These are phyloP conservation scores for Coniochaeta hoffmannii DNA, from an alignment of 2,329 filamentous ascomycete species.

Conservation along the genomic window DNA sequence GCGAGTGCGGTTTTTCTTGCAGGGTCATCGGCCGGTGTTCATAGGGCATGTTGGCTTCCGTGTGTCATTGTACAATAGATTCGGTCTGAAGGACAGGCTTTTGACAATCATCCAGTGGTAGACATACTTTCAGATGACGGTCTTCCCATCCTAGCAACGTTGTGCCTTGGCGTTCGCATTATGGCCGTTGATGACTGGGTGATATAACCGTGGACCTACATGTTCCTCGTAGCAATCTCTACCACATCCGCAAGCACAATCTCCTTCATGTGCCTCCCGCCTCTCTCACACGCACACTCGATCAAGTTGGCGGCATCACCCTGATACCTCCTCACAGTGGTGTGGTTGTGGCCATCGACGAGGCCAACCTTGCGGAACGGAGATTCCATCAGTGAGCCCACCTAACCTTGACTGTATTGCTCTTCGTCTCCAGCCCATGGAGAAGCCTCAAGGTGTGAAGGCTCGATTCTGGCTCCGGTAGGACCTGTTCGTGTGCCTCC, in stretches of 20 bases:
- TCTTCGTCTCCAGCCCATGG: conserved; percentile 7
- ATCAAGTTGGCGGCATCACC: no score
- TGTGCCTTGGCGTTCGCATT: no score
- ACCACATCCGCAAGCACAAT: no score
- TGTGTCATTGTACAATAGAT: background rate
- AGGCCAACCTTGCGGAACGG: no score
- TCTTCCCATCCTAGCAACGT: no score
- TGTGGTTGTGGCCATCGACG: no score
- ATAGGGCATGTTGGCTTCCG: background rate
- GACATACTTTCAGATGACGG: background rate
- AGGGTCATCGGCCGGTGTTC: background rate
- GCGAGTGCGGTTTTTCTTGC: background rate
- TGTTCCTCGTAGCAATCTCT: no score
- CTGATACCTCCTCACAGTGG: no score
- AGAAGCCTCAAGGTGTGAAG: background rate
- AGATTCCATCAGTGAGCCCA: background rate
- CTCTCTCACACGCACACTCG: no score
- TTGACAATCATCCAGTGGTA: background rate
- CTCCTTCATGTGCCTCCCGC: no score
- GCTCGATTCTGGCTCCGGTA: background rate
- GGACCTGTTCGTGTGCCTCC: background rate
- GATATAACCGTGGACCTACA: no score
- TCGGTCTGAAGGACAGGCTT: background rate
- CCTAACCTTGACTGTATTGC: background rate
- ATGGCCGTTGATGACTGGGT: no score